Percentiles rank a stretch among this genome's conserved stretches.
phyloP scores from a whole-genome alignment of 2,329 filamentous ascomycete species.

The Fusarium brevicatenulatum region DNA sequence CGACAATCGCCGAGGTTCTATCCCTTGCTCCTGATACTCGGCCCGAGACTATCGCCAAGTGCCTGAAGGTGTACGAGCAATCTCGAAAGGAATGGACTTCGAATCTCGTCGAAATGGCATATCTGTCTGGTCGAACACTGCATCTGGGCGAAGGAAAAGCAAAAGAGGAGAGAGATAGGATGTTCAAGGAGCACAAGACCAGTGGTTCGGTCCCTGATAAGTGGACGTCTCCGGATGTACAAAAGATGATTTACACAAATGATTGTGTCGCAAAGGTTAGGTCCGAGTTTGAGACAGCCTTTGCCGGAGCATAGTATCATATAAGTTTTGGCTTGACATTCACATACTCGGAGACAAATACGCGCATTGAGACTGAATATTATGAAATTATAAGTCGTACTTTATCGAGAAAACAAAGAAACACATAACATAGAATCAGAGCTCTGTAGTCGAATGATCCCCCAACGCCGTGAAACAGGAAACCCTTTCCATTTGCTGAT shows the following conservation, averaged over 20 bases:
- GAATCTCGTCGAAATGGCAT: conserved; percentile 42
- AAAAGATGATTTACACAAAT: conserved; percentile 72
- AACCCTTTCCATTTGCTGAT: conserved; percentile 19
- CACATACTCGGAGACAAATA: background rate
- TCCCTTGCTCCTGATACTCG: conserved; percentile 32
- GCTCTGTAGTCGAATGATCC: conserved; percentile 19
- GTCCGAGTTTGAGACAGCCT: conserved; percentile 38
- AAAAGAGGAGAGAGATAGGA: conserved; percentile 67
- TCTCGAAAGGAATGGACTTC: conserved; percentile 44
- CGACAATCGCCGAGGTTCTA: conserved; percentile 45
- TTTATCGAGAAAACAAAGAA: conserved; percentile 36
- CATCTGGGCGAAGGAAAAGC: conserved; percentile 68
- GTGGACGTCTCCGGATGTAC: conserved; percentile 76
- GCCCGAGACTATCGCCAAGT: conserved; percentile 41
- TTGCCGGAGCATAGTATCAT: conserved; percentile 29
- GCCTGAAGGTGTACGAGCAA: conserved; percentile 41
- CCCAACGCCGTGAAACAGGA: conserved; percentile 39
- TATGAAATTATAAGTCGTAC: conserved; percentile 35
- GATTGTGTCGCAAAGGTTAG: conserved; percentile 64
- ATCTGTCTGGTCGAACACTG: conserved; percentile 57
- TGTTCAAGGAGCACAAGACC: conserved; percentile 62
- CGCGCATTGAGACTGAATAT: conserved; percentile 13
- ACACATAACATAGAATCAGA: conserved; percentile 20
- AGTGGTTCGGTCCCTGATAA: conserved; percentile 70
- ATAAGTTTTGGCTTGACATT: background rate